phyloP scores from a whole-genome alignment of 2,329 filamentous ascomycete species.

The Leptographium lundbergii region DNA sequence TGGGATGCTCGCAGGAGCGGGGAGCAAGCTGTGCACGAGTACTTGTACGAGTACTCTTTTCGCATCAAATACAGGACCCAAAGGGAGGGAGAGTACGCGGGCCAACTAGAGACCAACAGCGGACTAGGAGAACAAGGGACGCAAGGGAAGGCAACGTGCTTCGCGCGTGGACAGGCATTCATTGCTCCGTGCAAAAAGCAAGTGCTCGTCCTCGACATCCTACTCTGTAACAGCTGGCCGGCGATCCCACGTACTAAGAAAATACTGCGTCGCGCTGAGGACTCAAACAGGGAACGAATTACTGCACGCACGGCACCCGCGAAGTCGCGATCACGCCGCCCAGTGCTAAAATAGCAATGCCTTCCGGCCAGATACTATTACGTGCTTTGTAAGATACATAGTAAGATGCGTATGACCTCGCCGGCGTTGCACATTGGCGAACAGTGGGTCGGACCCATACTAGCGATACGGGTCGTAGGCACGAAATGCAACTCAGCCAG shows the following conservation, averaged over 20 bases:
- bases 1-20: not conserved
- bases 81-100: not conserved
- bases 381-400: not conserved
- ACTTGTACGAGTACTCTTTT: not conserved
- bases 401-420: not conserved
- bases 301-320: not conserved
- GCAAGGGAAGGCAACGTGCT: not conserved
- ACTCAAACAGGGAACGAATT: not conserved
- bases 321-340: not conserved
- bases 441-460: not conserved
- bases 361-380: not conserved
- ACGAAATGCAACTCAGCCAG: not conserved
- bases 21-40: not conserved
- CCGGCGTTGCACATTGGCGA: not conserved
- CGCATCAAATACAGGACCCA: not conserved
- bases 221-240: too few relatives aligned
- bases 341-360: not conserved
- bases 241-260: not conserved
- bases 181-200: too few relatives aligned
- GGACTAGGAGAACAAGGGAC: not conserved
- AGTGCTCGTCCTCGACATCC: too few relatives aligned
- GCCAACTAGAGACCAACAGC: not conserved
- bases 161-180: not conserved
- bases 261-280: not conserved
- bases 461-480: not conserved